Evolutionary conservation across 805 yeast species (phyloP).

Genomic region (Brettanomyces nanus): DNA sequence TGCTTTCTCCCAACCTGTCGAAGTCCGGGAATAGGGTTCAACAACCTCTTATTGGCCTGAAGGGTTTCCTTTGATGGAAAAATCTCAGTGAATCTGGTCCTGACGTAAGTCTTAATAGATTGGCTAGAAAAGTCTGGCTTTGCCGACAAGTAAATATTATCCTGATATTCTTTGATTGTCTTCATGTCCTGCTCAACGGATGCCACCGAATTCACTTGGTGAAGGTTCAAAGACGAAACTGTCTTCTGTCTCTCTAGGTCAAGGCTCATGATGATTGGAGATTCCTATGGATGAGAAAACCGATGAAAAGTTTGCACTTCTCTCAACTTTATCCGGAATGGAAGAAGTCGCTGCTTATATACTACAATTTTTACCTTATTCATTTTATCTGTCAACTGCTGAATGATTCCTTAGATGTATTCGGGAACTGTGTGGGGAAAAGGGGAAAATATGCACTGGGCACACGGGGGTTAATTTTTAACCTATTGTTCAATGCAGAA

Average conservation of each 20-base stretch:
- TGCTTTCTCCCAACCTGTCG: constrained; percentile 39
- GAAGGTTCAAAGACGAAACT: not conserved
- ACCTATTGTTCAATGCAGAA: too few relatives aligned
- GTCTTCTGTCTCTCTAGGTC: constrained; percentile 2
- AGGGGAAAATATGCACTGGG: too few relatives aligned
- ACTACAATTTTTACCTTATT: too few relatives aligned
- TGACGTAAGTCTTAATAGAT: constrained; percentile 29
- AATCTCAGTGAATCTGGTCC: constrained; percentile 41
- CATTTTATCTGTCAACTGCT: too few relatives aligned
- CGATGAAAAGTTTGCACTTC: too few relatives aligned
- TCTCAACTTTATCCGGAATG: too few relatives aligned
- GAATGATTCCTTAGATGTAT: too few relatives aligned
- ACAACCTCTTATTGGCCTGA: constrained; percentile 28
- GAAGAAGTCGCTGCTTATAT: too few relatives aligned
- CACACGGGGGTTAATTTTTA: too few relatives aligned
- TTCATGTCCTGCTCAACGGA: constrained; percentile 2
- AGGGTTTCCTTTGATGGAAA: constrained; percentile 36
- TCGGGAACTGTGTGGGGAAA: too few relatives aligned
- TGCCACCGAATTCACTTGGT: not conserved
- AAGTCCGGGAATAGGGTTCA: constrained; percentile 61
- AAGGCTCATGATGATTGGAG: too few relatives aligned
- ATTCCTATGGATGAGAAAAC: too few relatives aligned
- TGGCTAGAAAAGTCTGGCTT: constrained; percentile 25
- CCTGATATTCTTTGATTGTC: constrained; percentile 1
- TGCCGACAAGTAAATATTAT: constrained; percentile 3